Conservation (phyloP, 2,329 filamentous ascomycete species). For the Geosmithia putterillii region DNA sequence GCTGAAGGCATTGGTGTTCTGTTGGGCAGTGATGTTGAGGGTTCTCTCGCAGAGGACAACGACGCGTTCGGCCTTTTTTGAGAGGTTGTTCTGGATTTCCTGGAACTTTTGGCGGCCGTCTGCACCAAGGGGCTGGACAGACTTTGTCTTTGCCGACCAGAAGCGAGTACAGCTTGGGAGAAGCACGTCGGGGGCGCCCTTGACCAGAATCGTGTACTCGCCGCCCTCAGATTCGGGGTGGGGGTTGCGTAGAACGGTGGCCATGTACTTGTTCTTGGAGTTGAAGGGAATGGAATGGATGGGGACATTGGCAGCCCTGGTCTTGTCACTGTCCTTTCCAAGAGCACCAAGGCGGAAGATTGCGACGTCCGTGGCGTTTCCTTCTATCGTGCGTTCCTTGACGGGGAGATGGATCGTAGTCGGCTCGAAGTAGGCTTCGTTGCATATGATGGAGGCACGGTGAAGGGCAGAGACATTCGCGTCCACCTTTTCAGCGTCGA, state of each 20-base stretch:
- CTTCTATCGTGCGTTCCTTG: constrained; percentile 19
- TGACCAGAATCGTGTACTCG: constrained; percentile 32
- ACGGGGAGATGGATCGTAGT: constrained; percentile 20
- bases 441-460: constrained; percentile 22
- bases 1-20: constrained; percentile 32
- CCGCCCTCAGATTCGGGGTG: constrained; percentile 9
- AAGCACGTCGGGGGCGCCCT: constrained; percentile 41
- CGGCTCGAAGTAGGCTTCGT: constrained; percentile 28
- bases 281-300: constrained; percentile 34
- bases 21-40: constrained; percentile 10
- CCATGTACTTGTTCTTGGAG: constrained; percentile 37
- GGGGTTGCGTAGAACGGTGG: constrained; percentile 16
- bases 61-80: constrained; percentile 28
- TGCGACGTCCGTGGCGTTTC: constrained; percentile 29
- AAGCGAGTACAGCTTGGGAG: constrained; percentile 20
- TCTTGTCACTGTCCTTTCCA: constrained; percentile 7
- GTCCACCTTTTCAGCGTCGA: constrained; percentile 6
- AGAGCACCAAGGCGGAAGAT: constrained; percentile 24
- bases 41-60: constrained; percentile 27
- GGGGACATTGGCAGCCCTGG: constrained; percentile 9
- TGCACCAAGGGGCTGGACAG: constrained; percentile 19
- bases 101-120: constrained; percentile 18
- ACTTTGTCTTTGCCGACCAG: constrained; percentile 18
- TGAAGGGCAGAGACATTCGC: constrained; percentile 10
- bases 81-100: constrained; percentile 24